Evolutionary conservation across 1,284 basidiomycete genomes (phyloP), one percentile per base, ranked within the genome.

Genomic region (Boletus subluridellus): DNA sequence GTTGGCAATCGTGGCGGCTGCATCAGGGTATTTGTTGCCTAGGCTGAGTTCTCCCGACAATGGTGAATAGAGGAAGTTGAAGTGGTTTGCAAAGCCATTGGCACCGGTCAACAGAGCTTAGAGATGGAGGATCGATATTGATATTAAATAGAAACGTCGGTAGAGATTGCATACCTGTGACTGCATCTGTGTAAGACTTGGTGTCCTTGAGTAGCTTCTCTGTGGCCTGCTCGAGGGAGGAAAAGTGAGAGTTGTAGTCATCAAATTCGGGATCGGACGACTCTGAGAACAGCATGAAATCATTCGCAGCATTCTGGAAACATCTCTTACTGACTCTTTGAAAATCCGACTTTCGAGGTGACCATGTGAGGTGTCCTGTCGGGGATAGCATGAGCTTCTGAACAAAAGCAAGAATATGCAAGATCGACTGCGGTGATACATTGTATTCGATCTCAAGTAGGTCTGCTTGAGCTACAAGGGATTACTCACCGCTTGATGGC

Each of bases 171-270:
- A 63, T 66, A 92, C 93, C 74, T 54, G 81, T 83, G 55, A 96
- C 90, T 32, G 88, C 83, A 56, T 98, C 94, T 10, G 86, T 85
- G 76, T 95, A 98, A 7, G 87, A 81, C 66, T 90, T 91, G 45
- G 91, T 87, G 70, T 99, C 95, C 77, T 98, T 98, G 65, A 94
- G 75, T 60, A 99, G 80, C 77, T 95, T 95, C 70, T 95, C 94
- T 0, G 89, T 84, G 15, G 92, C 87, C 57, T 84, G 77, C 75
- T 98, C 94, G 65, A 96, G 80, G 9, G 82, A 74, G 17, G 83
- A 75, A 72, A 96, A 96, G 69, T 90, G 85, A 57, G 90, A 82
- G 62, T 89, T 82, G 67, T 85, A 88, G 59, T 92, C 89, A 63
- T 92, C 90, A 75, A 91, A 95, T 73, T 95, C 93, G 30, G 91